Percentiles rank a stretch among this genome's conserved stretches.
phyloP scores from a whole-genome alignment of 2,329 filamentous ascomycete genomes.

The Coniosporium tulheliwenetii region DNA sequence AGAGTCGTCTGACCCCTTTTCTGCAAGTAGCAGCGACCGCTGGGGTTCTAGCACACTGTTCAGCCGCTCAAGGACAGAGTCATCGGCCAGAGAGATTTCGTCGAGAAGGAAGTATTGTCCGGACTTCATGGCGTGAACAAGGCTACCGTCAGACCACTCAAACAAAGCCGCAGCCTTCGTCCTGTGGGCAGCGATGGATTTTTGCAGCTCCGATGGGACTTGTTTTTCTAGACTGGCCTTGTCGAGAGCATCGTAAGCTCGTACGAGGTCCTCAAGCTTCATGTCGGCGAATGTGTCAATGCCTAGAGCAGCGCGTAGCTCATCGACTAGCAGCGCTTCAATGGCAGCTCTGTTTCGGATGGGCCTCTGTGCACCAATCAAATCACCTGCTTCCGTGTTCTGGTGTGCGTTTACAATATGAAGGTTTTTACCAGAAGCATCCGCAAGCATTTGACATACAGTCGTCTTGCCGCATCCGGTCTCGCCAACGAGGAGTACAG shows the following conservation, averaged over 20 bases:
- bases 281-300: constrained; percentile 7
- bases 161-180: constrained; percentile 72
- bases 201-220: constrained; percentile 1
- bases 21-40: constrained; percentile 73
- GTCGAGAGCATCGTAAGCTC: constrained; percentile 38
- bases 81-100: constrained; percentile 93
- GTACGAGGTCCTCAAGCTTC: constrained; percentile 40
- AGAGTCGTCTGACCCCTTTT: constrained; percentile 79
- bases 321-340: constrained; percentile 46
- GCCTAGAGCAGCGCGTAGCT: constrained; percentile 32
- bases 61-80: constrained; percentile 87
- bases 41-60: constrained; percentile 93
- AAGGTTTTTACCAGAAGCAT: constrained; percentile 59
- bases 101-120: constrained; percentile 89
- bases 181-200: constrained; percentile 28
- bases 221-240: constrained; percentile 11
- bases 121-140: constrained; percentile 84
- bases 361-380: constrained; percentile 89
- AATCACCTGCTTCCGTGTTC: constrained; percentile 91
- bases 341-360: constrained; percentile 71
- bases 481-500: constrained; percentile 85
- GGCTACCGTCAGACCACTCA: constrained; percentile 87
- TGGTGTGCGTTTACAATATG: constrained; percentile 95
- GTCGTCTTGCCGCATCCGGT: constrained; percentile 98
- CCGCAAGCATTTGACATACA: constrained; percentile 80